These are phyloP conservation scores for Trypanosoma congolense DNA, from an alignment of 208 protist genomes.

Conservation along the genomic window DNA sequence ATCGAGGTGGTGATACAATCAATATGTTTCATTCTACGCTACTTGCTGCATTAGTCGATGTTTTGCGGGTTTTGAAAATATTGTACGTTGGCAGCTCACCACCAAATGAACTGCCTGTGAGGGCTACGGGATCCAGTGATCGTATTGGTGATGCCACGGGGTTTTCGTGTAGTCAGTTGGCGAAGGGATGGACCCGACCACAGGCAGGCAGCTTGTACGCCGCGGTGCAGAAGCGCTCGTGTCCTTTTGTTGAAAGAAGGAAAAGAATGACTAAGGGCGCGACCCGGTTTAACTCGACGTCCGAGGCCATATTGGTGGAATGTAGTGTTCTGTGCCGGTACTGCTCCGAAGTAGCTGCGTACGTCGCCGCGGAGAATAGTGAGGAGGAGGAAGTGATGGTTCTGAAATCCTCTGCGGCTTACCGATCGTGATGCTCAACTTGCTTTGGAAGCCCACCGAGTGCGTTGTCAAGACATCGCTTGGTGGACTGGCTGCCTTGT, in stretches of 20 bases:
- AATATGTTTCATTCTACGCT: background rate
- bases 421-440: conserved; percentile 15
- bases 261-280: background rate
- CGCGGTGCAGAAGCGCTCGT: background rate
- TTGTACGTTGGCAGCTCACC: conserved; percentile 1
- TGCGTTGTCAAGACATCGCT: conserved; percentile 12
- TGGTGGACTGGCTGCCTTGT: conserved; percentile 22
- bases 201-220: conserved; percentile 6
- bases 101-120: background rate
- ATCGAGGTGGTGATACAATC: no score
- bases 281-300: background rate
- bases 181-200: conserved; percentile 3
- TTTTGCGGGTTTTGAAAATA: conserved; percentile 10
- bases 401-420: conserved; percentile 18
- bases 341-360: conserved; percentile 14
- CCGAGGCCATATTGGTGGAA: conserved; percentile 9
- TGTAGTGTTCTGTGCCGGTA: conserved; percentile 22
- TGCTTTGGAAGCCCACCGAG: conserved; percentile 5
- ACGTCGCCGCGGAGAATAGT: background rate
- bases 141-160: conserved; percentile 3
- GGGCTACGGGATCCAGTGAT: background rate
- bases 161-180: conserved; percentile 3
- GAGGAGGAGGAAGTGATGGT: conserved; percentile 2
- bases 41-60: conserved; percentile 7
- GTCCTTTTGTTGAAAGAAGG: background rate